Conservation (phyloP, 352 stramenopile genomes). For the Proteromonas lacertae region DNA sequence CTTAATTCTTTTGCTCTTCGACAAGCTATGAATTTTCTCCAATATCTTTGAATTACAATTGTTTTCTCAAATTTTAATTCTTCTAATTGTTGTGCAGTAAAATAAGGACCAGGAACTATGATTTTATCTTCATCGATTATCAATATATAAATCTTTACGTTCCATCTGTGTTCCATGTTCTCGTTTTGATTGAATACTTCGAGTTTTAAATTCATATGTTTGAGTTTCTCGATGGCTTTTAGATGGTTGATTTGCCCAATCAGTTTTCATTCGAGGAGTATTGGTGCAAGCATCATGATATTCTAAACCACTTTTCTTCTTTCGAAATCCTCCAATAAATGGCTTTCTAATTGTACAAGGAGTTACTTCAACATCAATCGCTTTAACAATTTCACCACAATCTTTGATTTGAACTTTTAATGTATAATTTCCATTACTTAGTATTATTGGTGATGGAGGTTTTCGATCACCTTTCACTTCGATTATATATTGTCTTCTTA, state of each 20-base stretch:
- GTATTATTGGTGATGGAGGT: too few species aligned
- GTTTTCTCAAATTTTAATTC: conserved; percentile 27
- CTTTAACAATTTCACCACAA: too few species aligned
- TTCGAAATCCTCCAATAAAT: conserved; percentile 42
- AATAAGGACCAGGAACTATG: conserved; percentile 32
- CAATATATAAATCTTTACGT: conserved; percentile 14
- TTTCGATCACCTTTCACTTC: too few species aligned
- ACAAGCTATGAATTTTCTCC: conserved; percentile 28
- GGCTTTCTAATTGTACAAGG: too few species aligned
- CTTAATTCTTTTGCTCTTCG: conserved; percentile 6
- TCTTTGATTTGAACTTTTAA: too few species aligned
- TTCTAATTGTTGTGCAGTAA: conserved; percentile 43
- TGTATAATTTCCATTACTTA: too few species aligned
- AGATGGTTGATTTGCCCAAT: conserved; percentile 9
- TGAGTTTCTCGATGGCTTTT: conserved; percentile 60
- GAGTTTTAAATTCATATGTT: conserved; percentile 29
- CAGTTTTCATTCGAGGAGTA: conserved; percentile 6
- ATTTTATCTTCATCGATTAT: conserved; percentile 13
- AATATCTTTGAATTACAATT: conserved; percentile 41
- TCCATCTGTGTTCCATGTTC: conserved; percentile 55
- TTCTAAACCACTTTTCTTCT: conserved; percentile 36
- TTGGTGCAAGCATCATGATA: conserved; percentile 54
- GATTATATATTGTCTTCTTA: too few species aligned
- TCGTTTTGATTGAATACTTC: conserved; percentile 33
- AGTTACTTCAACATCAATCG: too few species aligned